phyloP scores from a whole-genome alignment of 1,284 basidiomycete species.

The Ustilago bromivora region DNA sequence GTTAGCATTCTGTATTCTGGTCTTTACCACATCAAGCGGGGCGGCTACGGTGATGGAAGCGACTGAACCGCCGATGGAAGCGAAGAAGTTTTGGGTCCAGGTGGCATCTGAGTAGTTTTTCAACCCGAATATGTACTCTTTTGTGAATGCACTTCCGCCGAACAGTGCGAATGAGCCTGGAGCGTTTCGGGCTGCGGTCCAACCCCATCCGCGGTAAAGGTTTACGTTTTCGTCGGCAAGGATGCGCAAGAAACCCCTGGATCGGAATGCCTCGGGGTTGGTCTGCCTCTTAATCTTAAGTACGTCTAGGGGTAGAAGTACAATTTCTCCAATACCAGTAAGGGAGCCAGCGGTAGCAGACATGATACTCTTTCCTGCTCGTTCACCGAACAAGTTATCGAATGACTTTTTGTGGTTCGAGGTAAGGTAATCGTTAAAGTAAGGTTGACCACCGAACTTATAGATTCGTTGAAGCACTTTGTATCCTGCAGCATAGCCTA shows the following conservation, averaged over 20 bases:
- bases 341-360: slow-evolving; percentile 85
- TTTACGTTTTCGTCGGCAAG: slow-evolving; percentile 89
- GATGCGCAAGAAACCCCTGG: slow-evolving; percentile 84
- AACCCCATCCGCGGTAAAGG: slow-evolving; percentile 97
- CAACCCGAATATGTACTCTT: slow-evolving; percentile 91
- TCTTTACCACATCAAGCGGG: slow-evolving; percentile 92
- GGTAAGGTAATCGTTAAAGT: slow-evolving; percentile 91
- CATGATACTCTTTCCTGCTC: slow-evolving; percentile 94
- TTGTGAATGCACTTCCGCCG: slow-evolving; percentile 92
- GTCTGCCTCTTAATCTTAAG: slow-evolving; percentile 91
- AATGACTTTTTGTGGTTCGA: slow-evolving; percentile 82
- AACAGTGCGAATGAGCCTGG: slow-evolving; percentile 92
- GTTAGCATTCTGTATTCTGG: slow-evolving; percentile 92
- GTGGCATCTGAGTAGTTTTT: slow-evolving; percentile 91
- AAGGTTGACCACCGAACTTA: slow-evolving; percentile 98
- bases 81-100: slow-evolving; percentile 83
- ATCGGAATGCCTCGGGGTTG: slow-evolving; percentile 67
- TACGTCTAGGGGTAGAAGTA: slow-evolving; percentile 91
- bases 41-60: slow-evolving; percentile 96
- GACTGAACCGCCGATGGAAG: slow-evolving; percentile 91
- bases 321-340: slow-evolving; percentile 86
- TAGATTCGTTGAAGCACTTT: slow-evolving; percentile 74
- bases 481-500: slow-evolving; percentile 92
- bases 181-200: slow-evolving; percentile 98
- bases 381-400: slow-evolving; percentile 88